Percentiles rank a stretch among this genome's conserved stretches.
Evolutionary conservation across 2,329 filamentous ascomycete species (phyloP).

Genomic region (Botrytis aclada): DNA sequence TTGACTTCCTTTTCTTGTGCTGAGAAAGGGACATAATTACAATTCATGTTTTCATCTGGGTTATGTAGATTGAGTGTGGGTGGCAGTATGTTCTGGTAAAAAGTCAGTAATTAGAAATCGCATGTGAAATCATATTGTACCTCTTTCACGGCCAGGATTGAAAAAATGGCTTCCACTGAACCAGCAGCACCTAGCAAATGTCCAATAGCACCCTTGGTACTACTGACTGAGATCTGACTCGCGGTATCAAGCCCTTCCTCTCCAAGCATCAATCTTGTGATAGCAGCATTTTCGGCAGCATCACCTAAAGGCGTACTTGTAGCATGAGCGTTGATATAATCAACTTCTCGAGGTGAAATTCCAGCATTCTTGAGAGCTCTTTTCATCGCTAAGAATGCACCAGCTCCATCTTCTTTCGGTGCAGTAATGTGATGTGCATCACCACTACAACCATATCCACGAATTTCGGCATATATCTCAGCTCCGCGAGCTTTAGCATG

Average conservation of each 20-base stretch:
- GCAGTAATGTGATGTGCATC: conserved; percentile 95
- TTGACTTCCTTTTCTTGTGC: conserved; percentile 69
- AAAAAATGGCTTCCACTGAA: conserved; percentile 84
- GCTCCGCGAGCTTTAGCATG: conserved; percentile 80
- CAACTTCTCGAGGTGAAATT: conserved; percentile 66
- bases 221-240: conserved; percentile 74
- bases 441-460: conserved; percentile 84
- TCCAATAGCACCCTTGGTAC: conserved; percentile 89
- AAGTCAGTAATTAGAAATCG: conserved; percentile 11
- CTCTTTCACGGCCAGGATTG: conserved; percentile 73
- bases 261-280: conserved; percentile 72
- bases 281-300: conserved; percentile 80
- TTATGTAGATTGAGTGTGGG: conserved; percentile 80
- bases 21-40: conserved; percentile 77
- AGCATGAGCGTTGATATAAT: conserved; percentile 95
- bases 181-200: conserved; percentile 91
- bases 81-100: conserved; percentile 66
- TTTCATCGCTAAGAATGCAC: conserved; percentile 82
- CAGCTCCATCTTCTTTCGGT: conserved; percentile 76
- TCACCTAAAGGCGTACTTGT: conserved; percentile 87
- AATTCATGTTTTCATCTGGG: conserved; percentile 64
- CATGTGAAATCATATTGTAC: conserved; percentile 49
- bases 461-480: conserved; percentile 81
- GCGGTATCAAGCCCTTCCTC: conserved; percentile 62
- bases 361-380: conserved; percentile 71